Base-by-base conservation (phyloP, 352 stramenopile species). In the Blastocystis hominis region DNA sequence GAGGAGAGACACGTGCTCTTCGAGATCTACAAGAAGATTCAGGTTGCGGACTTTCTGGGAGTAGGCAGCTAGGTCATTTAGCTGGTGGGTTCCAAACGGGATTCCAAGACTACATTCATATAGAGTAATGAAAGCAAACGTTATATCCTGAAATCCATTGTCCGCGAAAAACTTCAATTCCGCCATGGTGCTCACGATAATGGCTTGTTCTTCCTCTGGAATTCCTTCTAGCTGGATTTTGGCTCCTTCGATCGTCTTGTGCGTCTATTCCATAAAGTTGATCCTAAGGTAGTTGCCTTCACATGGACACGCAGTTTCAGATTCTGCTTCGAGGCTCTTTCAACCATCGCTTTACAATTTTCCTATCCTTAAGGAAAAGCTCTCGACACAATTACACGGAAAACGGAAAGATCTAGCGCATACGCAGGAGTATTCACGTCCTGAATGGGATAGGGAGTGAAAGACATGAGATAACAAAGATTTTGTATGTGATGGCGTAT, bases 141-240 rank as follows among this genome's bases (percentile, higher is more conserved):
- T 86, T 24, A 86, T 86, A 42, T 86, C 53, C 53, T 86, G 47
- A 69, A 86, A 86, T 53, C 75, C 75, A 75, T 75, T 10, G 78
- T 86, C 75, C 6, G 75, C 75, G 34, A 86, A 86, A 72, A 40
- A 76, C 55, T 86, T 86, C 47, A 86, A 38, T 75, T 86, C 75
- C 5, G 75, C 55, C 50, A 86, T 76, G 20, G 75, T 86, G 38
- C 75, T 86, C 17, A 86, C 75, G 17, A 86, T 75, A 38, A 86
- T 86, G 7, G 75, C 75, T 36, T 86, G n/a, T 50, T 86, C n/a
- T 10, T 80, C 70, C 13, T 80, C 40, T 30, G 15, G 13, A n/a
- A 86, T 55, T 38, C 62, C 75, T 42, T 86, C 75, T 34, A 86
- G 30, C 62, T 86, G 75, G 10, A 86, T 15, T 34, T 40, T 59